These are phyloP conservation scores for Dipodascus albidus DNA, from an alignment of 805 yeast genomes.

Conservation along the genomic window DNA sequence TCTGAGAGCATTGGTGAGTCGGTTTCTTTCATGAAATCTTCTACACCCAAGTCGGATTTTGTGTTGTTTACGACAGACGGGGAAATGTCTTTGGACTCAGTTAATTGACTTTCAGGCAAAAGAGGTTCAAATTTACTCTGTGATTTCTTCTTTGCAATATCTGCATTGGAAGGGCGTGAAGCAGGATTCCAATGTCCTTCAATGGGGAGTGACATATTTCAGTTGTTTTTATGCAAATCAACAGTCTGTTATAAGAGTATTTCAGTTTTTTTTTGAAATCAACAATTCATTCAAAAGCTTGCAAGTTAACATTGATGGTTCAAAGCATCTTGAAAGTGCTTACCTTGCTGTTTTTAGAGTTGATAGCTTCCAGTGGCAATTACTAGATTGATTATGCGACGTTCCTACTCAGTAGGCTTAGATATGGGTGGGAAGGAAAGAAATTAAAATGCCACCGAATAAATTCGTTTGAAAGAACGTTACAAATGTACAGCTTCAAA, in stretches of 20 bases:
- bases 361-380: neutral
- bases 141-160: neutral
- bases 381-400: too few species aligned
- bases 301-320: too few species aligned
- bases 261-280: neutral
- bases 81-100: too few species aligned
- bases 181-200: neutral
- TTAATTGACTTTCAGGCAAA: neutral
- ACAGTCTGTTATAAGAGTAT: neutral
- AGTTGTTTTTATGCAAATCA: neutral
- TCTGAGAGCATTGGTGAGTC: too few species aligned
- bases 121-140: neutral
- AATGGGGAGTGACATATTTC: neutral
- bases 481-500: neutral
- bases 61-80: too few species aligned
- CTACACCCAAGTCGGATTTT: too few species aligned
- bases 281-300: neutral
- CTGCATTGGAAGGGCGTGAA: neutral
- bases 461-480: neutral
- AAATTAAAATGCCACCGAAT: constrained; percentile 1
- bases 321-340: neutral
- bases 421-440: neutral
- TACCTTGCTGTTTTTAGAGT: neutral
- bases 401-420: neutral
- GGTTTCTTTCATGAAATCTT: neutral